Percentiles rank a stretch among this genome's conserved stretches.
Conservation (phyloP, 2,329 filamentous ascomycete genomes). For the Aspergillus candidus region DNA sequence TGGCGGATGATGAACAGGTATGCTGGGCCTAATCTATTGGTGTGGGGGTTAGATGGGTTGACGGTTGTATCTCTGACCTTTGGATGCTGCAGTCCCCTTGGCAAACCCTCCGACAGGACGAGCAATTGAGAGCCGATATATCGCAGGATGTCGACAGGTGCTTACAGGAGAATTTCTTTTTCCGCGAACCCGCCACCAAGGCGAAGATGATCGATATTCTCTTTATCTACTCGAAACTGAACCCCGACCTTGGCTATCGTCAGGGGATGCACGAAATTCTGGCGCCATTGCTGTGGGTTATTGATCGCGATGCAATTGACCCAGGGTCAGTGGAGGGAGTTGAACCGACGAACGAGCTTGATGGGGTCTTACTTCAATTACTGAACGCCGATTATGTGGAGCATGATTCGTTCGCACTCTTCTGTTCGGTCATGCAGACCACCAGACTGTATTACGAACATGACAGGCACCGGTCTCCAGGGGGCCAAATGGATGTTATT, state of each 20-base stretch:
- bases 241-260: constrained; percentile 82
- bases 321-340: constrained; percentile 30
- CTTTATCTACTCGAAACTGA: constrained; percentile 91
- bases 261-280: constrained; percentile 98
- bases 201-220: constrained; percentile 78
- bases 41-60: constrained; percentile 30
- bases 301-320: constrained; percentile 75
- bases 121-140: constrained; percentile 79
- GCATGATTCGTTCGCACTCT: constrained; percentile 83
- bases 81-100: constrained; percentile 65
- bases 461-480: constrained; percentile 40
- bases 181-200: constrained; percentile 73
- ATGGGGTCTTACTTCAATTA: constrained; percentile 56
- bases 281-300: constrained; percentile 78
- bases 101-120: constrained; percentile 79
- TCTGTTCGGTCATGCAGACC: constrained; percentile 79
- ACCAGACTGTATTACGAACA: constrained; percentile 84
- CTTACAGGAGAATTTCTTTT: constrained; percentile 85
- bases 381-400: constrained; percentile 72
- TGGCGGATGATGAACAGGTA: constrained; percentile 74
- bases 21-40: constrained; percentile 31
- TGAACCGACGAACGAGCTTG: constrained; percentile 29
- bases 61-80: constrained; percentile 25
- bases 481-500: constrained; percentile 47
- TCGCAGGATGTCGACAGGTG: constrained; percentile 87